Percentiles rank a stretch among this genome's conserved stretches.
Evolutionary conservation across 208 protist species (phyloP).

Genomic region (Leishmania major): DNA sequence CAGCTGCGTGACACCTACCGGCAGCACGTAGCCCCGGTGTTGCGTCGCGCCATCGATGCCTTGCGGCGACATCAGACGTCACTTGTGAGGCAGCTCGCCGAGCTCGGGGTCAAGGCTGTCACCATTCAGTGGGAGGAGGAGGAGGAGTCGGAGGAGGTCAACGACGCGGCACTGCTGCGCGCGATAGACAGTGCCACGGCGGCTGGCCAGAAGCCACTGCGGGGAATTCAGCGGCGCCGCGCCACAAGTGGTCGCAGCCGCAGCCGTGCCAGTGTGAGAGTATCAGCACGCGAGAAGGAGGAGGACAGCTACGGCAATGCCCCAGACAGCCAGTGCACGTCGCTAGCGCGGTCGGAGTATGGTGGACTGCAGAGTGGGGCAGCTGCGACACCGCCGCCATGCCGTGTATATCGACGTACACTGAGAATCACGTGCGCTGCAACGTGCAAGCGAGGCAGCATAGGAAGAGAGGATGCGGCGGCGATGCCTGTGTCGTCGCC

Average conservation of each 20-base stretch:
- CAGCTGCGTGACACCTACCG: conserved; percentile 36
- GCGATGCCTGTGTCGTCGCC: not conserved
- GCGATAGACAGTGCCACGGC: conserved; percentile 19
- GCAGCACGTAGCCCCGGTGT: conserved; percentile 27
- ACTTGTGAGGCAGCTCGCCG: conserved; percentile 33
- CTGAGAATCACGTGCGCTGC: conserved; percentile 16
- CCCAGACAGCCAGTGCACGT: not conserved
- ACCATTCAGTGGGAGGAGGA: conserved; percentile 46
- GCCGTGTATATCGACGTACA: conserved; percentile 23
- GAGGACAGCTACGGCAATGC: conserved; percentile 6
- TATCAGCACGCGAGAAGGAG: not conserved
- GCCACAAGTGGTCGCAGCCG: not conserved
- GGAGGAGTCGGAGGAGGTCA: conserved; percentile 5
- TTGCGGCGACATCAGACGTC: conserved; percentile 27
- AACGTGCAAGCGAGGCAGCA: not conserved
- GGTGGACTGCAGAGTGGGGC: not conserved
- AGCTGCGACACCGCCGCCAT: conserved; percentile 2
- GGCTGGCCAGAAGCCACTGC: conserved; percentile 6
- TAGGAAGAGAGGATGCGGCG: not conserved
- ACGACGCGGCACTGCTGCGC: conserved; percentile 15
- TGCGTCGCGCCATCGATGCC: conserved; percentile 17
- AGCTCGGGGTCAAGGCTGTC: conserved; percentile 38
- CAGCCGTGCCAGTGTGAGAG: not conserved
- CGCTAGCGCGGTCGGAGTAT: conserved; percentile 3
- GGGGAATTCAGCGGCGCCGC: not conserved